Percentiles rank a stretch among this genome's conserved stretches.
phyloP scores from a whole-genome alignment of 129 eudicot species.

The Flaveria trinervia region DNA sequence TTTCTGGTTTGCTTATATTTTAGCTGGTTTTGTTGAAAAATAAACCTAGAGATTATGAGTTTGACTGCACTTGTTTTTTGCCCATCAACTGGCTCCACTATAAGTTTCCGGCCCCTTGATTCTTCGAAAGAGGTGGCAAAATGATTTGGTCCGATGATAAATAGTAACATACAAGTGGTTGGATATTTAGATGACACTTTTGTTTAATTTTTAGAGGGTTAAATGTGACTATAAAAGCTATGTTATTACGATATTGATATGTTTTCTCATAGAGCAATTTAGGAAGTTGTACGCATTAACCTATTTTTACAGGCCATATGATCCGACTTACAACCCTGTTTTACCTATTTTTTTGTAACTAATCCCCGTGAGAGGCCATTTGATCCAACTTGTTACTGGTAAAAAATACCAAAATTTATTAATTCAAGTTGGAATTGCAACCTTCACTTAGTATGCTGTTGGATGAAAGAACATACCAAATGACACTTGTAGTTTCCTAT shows the following conservation, averaged over 20 bases:
- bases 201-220: not conserved
- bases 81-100: not conserved
- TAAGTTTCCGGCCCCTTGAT: not conserved
- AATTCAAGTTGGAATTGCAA: not conserved
- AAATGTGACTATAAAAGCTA: not conserved
- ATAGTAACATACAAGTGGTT: not conserved
- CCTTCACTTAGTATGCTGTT: too few relatives aligned
- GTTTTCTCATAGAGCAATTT: not conserved
- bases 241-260: not conserved
- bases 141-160: not conserved
- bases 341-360: not conserved
- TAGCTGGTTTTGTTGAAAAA: not conserved
- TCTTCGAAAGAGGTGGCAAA: not conserved
- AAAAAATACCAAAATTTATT: not conserved
- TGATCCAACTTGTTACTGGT: not conserved
- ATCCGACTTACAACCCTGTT: not conserved
- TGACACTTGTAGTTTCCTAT: too few relatives aligned
- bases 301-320: too few relatives aligned
- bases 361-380: not conserved
- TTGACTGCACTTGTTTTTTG: not conserved
- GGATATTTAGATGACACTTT: not conserved
- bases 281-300: not conserved
- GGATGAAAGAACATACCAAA: too few relatives aligned
- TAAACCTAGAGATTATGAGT: not conserved
- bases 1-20: conserved; percentile 17